Conservation (phyloP, 306 rosid species). For the Acacia melanoxylon region DNA sequence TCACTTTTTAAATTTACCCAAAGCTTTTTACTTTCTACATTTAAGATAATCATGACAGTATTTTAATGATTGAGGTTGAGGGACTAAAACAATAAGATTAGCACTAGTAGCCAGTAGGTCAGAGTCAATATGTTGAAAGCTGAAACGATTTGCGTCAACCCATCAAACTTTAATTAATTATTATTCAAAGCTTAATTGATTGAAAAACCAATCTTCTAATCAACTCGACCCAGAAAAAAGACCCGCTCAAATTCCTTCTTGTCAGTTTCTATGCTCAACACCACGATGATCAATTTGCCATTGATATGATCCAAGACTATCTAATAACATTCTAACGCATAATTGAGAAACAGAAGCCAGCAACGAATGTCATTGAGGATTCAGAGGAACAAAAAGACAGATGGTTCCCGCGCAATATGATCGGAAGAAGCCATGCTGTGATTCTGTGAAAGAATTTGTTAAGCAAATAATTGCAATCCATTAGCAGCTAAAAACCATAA, state of each 20-base stretch:
- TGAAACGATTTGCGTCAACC: slow-evolving; percentile 1
- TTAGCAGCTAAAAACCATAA: background rate
- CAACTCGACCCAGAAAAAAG: background rate
- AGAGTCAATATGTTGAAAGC: slow-evolving; percentile 1
- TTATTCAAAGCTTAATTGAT: too few species aligned
- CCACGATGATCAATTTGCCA: background rate
- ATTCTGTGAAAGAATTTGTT: slow-evolving; percentile 20
- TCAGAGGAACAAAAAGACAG: background rate
- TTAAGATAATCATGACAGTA: too few species aligned
- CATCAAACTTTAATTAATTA: background rate
- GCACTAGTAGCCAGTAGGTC: background rate
- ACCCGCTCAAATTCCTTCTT: background rate
- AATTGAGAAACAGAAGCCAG: background rate
- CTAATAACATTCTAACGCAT: background rate
- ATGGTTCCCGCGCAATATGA: background rate
- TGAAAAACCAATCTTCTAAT: too few species aligned
- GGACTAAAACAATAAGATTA: too few species aligned
- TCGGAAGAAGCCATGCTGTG: background rate
- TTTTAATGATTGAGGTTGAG: too few species aligned
- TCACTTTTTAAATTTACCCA: too few species aligned
- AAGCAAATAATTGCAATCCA: slow-evolving; percentile 8
- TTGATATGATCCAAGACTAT: background rate
- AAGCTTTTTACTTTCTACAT: too few species aligned
- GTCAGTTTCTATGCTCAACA: background rate
- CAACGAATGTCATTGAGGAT: background rate